A percentile compares a stretch with the other conserved stretches of the same genome.
Conservation (phyloP, 1,284 basidiomycete species). For the Taiwanofungus camphoratus region DNA sequence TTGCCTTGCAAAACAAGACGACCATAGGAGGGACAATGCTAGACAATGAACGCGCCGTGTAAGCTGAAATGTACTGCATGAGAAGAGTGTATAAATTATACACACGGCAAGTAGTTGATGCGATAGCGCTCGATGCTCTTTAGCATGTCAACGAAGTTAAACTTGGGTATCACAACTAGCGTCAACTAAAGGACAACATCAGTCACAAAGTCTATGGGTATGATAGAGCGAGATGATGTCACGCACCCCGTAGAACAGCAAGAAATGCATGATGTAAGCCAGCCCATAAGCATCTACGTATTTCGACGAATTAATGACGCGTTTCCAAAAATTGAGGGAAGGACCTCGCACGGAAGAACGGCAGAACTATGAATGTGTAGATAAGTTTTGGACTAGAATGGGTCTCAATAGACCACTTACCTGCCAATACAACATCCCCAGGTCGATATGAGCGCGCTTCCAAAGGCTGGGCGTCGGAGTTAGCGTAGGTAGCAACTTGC, state of each 20-base stretch:
- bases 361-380: slow-evolving; percentile 21
- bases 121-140: slow-evolving; percentile 62
- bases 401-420: slow-evolving; percentile 18
- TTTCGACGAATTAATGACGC: too few relatives aligned
- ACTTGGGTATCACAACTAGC: slow-evolving; percentile 69
- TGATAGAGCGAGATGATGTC: not conserved
- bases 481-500: slow-evolving; percentile 48
- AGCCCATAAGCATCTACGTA: slow-evolving; percentile 68
- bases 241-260: slow-evolving; percentile 44
- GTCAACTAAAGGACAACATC: slow-evolving; percentile 36
- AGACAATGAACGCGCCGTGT: slow-evolving; percentile 21
- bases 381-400: too few relatives aligned
- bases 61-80: not conserved
- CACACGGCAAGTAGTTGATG: slow-evolving; percentile 61
- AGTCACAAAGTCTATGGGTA: not conserved
- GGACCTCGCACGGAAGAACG: slow-evolving; percentile 27
- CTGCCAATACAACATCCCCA: slow-evolving; percentile 47
- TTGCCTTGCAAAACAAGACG: slow-evolving; percentile 55
- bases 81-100: not conserved
- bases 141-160: slow-evolving; percentile 62
- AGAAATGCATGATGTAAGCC: slow-evolving; percentile 45
- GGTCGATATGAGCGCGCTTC: slow-evolving; percentile 39
- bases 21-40: slow-evolving; percentile 67
- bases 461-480: slow-evolving; percentile 30
- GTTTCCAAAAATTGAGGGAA: not conserved